A percentile compares a stretch with the other conserved stretches of the same genome.
These are phyloP conservation scores for Chenopodium quinoa DNA, from an alignment of 148 eudicot genomes.

Conservation along the genomic window DNA sequence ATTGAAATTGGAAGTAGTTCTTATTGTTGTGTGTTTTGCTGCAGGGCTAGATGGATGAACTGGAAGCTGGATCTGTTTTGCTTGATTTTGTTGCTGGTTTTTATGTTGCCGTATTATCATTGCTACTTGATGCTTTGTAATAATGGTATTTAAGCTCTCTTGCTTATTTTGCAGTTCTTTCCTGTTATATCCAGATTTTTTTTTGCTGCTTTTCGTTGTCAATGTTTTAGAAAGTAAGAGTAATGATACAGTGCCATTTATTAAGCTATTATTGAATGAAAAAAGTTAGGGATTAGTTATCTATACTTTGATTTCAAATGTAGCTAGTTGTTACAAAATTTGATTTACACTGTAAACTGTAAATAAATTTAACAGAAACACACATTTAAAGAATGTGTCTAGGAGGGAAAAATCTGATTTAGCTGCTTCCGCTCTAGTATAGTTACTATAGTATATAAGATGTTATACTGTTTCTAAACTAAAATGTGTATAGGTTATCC, in stretches of 20 bases:
- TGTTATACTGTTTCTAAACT: background rate
- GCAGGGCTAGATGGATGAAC: constrained; percentile 95
- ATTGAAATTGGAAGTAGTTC: background rate
- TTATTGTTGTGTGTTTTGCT: constrained; percentile 1
- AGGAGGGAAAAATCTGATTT: background rate
- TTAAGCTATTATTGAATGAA: background rate
- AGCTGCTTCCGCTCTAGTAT: background rate
- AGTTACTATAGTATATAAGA: background rate
- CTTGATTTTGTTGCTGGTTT: constrained; percentile 79
- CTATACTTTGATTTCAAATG: too few species aligned
- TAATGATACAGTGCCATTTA: background rate
- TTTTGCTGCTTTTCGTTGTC: background rate
- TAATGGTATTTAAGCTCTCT: constrained; percentile 41
- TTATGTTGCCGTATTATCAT: constrained; percentile 95
- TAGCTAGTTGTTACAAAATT: too few species aligned
- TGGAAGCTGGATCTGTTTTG: constrained; percentile 98
- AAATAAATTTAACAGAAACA: too few species aligned
- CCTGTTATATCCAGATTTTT: too few species aligned
- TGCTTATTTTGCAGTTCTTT: too few species aligned
- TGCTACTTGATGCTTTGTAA: constrained; percentile 96
- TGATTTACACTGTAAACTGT: background rate
- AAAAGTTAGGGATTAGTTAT: background rate
- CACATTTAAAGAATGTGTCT: background rate
- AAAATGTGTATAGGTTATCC: background rate
- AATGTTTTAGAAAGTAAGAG: background rate